Evolutionary conservation across 2,329 filamentous ascomycete species (phyloP).

Genomic region (Penicillium fuscoglaucum): DNA sequence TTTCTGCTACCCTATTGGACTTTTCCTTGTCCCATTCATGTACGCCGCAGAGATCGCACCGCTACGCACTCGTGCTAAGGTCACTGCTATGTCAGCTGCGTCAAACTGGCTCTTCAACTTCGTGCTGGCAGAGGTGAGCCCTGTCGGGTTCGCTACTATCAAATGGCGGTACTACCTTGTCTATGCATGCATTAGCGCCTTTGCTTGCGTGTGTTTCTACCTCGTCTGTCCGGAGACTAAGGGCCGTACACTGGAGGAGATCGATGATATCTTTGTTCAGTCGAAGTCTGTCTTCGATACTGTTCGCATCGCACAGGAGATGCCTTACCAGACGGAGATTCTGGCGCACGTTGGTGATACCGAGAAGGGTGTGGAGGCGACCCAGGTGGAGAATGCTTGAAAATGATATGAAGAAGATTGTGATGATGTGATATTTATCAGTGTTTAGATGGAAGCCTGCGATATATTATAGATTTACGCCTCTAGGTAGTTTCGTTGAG

Average conservation of each 20-base stretch:
- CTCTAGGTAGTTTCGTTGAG: neutral
- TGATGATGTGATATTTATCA: neutral
- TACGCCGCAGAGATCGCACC: constrained; percentile 61
- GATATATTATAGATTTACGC: neutral
- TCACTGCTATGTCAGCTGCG: constrained; percentile 57
- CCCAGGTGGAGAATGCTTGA: constrained; percentile 10
- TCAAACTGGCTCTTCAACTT: constrained; percentile 44
- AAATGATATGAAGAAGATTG: neutral
- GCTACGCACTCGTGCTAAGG: constrained; percentile 43
- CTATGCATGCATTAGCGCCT: constrained; percentile 44
- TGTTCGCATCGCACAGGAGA: constrained; percentile 20
- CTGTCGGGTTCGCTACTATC: constrained; percentile 45
- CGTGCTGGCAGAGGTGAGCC: constrained; percentile 38
- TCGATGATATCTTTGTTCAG: constrained; percentile 39
- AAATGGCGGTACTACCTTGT: constrained; percentile 50
- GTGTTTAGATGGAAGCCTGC: neutral
- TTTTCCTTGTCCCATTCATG: constrained; percentile 60
- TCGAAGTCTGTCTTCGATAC: constrained; percentile 31
- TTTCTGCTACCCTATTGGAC: constrained; percentile 61
- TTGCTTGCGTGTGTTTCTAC: constrained; percentile 31
- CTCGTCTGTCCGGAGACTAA: constrained; percentile 43
- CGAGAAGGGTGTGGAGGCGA: constrained; percentile 7
- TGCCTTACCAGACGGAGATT: constrained; percentile 24
- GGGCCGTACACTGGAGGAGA: constrained; percentile 40
- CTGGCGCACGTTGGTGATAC: constrained; percentile 10